phyloP scores from a whole-genome alignment of 2,329 filamentous ascomycete species.

The Monilinia laxa region DNA sequence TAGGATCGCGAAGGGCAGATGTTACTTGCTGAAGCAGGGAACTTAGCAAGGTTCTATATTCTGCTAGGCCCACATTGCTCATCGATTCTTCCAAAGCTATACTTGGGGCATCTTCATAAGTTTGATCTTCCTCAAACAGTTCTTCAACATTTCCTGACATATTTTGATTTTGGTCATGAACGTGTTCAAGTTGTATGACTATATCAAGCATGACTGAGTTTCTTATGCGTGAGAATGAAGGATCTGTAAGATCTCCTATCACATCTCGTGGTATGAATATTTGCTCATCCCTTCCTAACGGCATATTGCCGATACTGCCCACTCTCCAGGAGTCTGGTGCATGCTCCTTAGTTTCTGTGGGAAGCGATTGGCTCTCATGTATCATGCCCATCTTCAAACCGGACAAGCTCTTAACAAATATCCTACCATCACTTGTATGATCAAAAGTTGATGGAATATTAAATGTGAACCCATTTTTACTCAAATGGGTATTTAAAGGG shows the following conservation, averaged over 20 bases:
- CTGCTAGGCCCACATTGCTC: slow-evolving; percentile 32
- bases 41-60: slow-evolving; percentile 44
- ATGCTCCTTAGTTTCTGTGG: slow-evolving; percentile 39
- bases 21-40: slow-evolving; percentile 52
- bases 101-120: slow-evolving; percentile 23
- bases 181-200: slow-evolving; percentile 53
- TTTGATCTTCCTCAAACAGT: slow-evolving; percentile 29
- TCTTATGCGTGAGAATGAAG: slow-evolving; percentile 76
- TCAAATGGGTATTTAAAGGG: slow-evolving; percentile 23
- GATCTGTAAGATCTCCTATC: slow-evolving; percentile 74
- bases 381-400: slow-evolving; percentile 65
- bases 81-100: slow-evolving; percentile 25
- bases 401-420: slow-evolving; percentile 53
- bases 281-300: slow-evolving; percentile 83
- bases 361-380: slow-evolving; percentile 53
- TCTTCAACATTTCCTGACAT: slow-evolving; percentile 29
- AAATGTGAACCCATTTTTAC: slow-evolving; percentile 42
- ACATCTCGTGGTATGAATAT: slow-evolving; percentile 77
- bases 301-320: slow-evolving; percentile 75
- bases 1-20: slow-evolving; percentile 49
- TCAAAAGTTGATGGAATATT: slow-evolving; percentile 49
- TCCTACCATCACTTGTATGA: slow-evolving; percentile 47
- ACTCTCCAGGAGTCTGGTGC: slow-evolving; percentile 62
- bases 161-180: slow-evolving; percentile 28
- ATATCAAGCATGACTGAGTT: slow-evolving; percentile 74